Percentiles rank a stretch among this genome's conserved stretches.
Conservation (phyloP, 768 basidiomycete genomes). For the Tricholoma flavovirens region DNA sequence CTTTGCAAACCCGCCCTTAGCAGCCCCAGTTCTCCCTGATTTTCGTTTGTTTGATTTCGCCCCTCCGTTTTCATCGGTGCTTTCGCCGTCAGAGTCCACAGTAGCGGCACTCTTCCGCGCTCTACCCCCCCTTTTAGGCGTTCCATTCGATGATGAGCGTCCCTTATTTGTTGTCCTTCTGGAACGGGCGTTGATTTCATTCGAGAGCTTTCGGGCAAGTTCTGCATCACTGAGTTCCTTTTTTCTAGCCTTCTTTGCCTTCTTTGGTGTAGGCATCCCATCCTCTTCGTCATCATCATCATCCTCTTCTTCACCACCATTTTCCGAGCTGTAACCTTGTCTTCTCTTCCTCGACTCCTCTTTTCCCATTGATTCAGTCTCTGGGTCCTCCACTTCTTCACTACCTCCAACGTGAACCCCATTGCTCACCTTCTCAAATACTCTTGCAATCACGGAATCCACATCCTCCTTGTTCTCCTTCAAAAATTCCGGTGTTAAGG, state of each 20-base stretch:
- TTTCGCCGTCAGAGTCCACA: slow-evolving; percentile 51
- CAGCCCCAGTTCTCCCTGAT: slow-evolving; percentile 37
- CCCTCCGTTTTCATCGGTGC: slow-evolving; percentile 30
- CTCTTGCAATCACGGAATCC: slow-evolving; percentile 58
- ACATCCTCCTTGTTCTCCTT: slow-evolving; percentile 65
- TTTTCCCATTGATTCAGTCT: slow-evolving; percentile 12
- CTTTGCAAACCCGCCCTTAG: slow-evolving; percentile 74
- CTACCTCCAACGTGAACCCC: slow-evolving; percentile 24
- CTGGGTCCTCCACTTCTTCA: slow-evolving; percentile 26
- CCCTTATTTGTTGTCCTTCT: slow-evolving; percentile 38
- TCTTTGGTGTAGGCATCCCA: slow-evolving; percentile 37
- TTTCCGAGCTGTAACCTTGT: slow-evolving; percentile 29
- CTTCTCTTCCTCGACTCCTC: slow-evolving; percentile 32
- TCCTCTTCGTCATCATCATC: slow-evolving; percentile 27
- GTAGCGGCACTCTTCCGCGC: slow-evolving; percentile 50
- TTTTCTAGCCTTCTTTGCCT: slow-evolving; percentile 44
- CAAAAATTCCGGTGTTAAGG: slow-evolving; percentile 53
- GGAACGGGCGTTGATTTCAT: slow-evolving; percentile 62
- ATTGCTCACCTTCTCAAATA: slow-evolving; percentile 57
- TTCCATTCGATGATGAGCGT: slow-evolving; percentile 31
- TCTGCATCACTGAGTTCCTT: slow-evolving; percentile 61
- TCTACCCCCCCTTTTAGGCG: slow-evolving; percentile 38
- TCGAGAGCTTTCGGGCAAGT: slow-evolving; percentile 64
- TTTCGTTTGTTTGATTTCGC: slow-evolving; percentile 33
- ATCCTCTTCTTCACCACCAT: slow-evolving; percentile 26